Evolutionary conservation across 306 rosid species (phyloP), one percentile per base, ranked within the genome.

Genomic region (Ochetophila trinervis): DNA sequence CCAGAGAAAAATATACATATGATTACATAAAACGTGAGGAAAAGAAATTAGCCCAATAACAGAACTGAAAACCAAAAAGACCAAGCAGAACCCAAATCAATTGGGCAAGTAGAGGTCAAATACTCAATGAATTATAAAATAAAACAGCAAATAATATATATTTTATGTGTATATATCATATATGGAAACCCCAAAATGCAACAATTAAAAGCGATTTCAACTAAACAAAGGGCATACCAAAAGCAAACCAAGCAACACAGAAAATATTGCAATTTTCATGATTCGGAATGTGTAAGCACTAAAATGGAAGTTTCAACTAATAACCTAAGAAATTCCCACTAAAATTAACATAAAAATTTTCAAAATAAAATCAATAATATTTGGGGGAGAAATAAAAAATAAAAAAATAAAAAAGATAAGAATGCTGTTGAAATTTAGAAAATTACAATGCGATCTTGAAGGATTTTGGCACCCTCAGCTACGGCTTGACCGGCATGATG

Each of bases 401-500:
- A 9, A 10, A 40, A 40, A 40, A 12, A 40, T 8, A 40, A 40
- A 40, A 1, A 40, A 40, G n/a, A n/a, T n/a, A n/a, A n/a, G 3
- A 40, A 40, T 40, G 45, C 12, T 12, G 45, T 40, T 40, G 45
- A 57, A 53, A 66, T n/a, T 5, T 1, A 55, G 52, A 49, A 32
- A 3, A 40, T 78, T 88, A 94, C 99, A 75, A 94, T 88, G 64
- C 99, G 97, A 77, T 94, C 96, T 19, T 94, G 99, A 16, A 90
- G 82, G 67, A 88, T 81, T 75, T 94, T 94, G 75, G 99, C 95
- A 59, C 99, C 97, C 69, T 85, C 99, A 0, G 96, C 86, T 1
- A 94, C 97, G 61, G 96, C 99, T 50, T 94, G 99, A 14, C 99
- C 97, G 61, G 99, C 99, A 2, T 94, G 99, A 19, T 94, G 99